Base-by-base conservation (phyloP, 371 early-diverging fungal genomes). In the Rhizomucor miehei region DNA sequence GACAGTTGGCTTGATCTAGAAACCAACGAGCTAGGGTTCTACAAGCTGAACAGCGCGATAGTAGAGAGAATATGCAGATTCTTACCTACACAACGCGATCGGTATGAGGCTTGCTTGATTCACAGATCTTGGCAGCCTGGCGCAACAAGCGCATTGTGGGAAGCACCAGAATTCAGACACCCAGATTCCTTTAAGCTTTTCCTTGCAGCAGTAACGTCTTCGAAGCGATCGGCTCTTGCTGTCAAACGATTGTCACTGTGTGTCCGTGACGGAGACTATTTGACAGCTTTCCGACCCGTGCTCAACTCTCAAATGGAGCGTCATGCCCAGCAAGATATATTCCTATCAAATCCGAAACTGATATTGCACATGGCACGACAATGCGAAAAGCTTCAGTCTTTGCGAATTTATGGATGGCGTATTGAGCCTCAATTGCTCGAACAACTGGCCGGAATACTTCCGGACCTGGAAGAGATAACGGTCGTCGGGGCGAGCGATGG, bases 371-470 rank as follows among this genome's bases (percentile, higher is more conserved):
- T 75, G 12, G 56, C 52, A 8, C 57, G 51, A 9, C 48, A 51
- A 0, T 78, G 79, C 48, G 75, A 78, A 29, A 62, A 66, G 1
- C 24, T 75, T 4, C 50, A 48, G n/a, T 29, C 44, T 2, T 29
- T 75, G 6, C 58, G 63, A 9, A 60, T 73, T 13, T 79, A 79
- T 51, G 79, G 79, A 3, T 72, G 71, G 69, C 16, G 52, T 0
- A 13, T 79, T 0, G 37, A 60, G 0, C 52, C 64, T 3, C 8
- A 10, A 5, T 41, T 63, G 14, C 43, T 75, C 12, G 71, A 74
- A 11, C 20, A 13, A 13, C 14, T 75, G 0, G 57, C 54, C 6
- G 52, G 48, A 0, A 39, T 47, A 0, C 48, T 65, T 4, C 50
- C 36, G 4, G 48, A 51, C 1, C 36, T 77, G 1, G 35, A 41